Conservation (phyloP, 2,329 filamentous ascomycete species). For the Volutella citrinella region DNA sequence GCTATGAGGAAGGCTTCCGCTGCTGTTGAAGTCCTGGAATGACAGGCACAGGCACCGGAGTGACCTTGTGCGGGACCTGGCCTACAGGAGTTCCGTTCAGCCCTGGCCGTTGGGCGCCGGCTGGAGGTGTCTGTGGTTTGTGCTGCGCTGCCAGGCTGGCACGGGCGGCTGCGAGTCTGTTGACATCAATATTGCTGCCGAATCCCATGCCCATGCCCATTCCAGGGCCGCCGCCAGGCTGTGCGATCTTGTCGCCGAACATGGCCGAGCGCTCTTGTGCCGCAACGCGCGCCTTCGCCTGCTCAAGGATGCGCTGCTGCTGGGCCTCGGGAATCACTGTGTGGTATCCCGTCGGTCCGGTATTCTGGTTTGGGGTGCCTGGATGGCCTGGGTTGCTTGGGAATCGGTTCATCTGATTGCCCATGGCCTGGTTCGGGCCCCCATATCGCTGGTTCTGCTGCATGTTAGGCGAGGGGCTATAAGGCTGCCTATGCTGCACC, state of each 20-base stretch:
- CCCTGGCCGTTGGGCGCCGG: conserved; percentile 24
- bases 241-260: conserved; percentile 41
- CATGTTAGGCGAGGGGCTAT: conserved; percentile 38
- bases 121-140: conserved; percentile 36
- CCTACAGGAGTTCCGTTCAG: conserved; percentile 34
- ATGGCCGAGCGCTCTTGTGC: conserved; percentile 41
- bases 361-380: conserved; percentile 30
- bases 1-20: conserved; percentile 24
- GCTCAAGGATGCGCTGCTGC: conserved; percentile 49
- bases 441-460: conserved; percentile 32
- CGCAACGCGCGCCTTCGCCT: conserved; percentile 46
- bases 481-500: conserved; percentile 34
- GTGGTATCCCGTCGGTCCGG: conserved; percentile 44
- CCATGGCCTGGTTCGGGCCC: conserved; percentile 28
- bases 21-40: conserved; percentile 38
- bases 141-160: conserved; percentile 34
- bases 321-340: conserved; percentile 49
- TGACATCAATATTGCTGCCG: conserved; percentile 27
- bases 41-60: conserved; percentile 41
- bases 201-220: conserved; percentile 29
- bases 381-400: conserved; percentile 30
- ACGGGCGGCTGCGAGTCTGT: conserved; percentile 31
- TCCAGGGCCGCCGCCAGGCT: conserved; percentile 42
- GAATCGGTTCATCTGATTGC: conserved; percentile 30
- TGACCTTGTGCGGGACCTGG: conserved; percentile 39